phyloP scores from a whole-genome alignment of 257 asterid genomes.

The Solanum habrochaites region DNA sequence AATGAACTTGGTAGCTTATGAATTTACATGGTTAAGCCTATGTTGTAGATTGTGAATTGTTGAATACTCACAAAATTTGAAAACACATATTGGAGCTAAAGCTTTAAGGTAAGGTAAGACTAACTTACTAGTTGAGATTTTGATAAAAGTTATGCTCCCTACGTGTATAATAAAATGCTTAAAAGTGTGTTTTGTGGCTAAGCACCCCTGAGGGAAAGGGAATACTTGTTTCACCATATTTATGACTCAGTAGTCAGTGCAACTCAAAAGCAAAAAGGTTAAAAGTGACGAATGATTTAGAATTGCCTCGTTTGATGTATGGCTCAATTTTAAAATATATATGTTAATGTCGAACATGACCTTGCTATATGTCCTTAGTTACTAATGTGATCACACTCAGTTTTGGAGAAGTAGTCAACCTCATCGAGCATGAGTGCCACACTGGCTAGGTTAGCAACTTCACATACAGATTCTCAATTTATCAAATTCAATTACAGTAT shows the following conservation, averaged over 20 bases:
- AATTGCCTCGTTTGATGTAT: not conserved
- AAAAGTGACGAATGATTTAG: not conserved
- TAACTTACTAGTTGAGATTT: not conserved
- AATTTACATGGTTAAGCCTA: not conserved
- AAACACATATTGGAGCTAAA: not conserved
- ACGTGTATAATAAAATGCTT: not conserved
- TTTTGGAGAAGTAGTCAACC: not conserved
- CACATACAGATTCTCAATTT: not conserved
- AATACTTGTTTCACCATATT: not conserved
- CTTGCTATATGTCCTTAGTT: not conserved
- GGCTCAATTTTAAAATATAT: not conserved
- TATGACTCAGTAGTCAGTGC: not conserved
- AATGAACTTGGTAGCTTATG: too few relatives aligned
- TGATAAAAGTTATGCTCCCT: not conserved
- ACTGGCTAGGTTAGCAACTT: not conserved
- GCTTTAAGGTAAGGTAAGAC: not conserved
- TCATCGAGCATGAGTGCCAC: not conserved
- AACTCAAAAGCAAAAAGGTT: not conserved
- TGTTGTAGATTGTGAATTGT: not conserved
- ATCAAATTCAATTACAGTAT: not conserved
- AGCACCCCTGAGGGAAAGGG: not conserved
- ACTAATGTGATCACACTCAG: not conserved
- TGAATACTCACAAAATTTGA: not conserved
- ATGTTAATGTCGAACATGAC: not conserved
- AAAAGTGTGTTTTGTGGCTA: not conserved